Base-by-base conservation (phyloP, 495 filamentous ascomycete species). In the Delitschia confertaspora region DNA sequence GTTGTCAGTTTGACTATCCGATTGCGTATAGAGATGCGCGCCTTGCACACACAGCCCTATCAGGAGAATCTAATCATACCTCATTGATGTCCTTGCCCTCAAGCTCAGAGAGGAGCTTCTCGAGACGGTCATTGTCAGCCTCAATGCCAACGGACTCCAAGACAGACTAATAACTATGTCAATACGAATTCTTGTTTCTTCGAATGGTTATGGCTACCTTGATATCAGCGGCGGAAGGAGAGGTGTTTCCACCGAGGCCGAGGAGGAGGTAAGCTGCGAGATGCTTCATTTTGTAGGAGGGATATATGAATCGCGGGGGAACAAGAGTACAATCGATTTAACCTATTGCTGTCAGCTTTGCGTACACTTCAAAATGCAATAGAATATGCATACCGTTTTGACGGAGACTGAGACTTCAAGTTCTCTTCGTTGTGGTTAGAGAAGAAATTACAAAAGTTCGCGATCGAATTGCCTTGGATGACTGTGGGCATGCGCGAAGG, bases 241-340 rank as follows among this genome's bases (percentile, higher is more conserved):
- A 78, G 71, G 75, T 72, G 75, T 96, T 98, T 72, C 91, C 91
- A 63, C 76, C 91, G 56, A 96, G 79, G 73, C 72, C 71, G 69
- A 95, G 82, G 65, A 98, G 91, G 60, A 98, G 85, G 80, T 94
- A 98, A 63, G 91, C 88, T 65, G 91, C 93, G 72, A 98, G 83
- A 73, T 96, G 81, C 88, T 96, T 98, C 91, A 98, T 98, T 85
- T 80, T 89, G 72, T 38, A 20, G 18, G 42, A 24, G n/a, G 26
- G 34, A 69, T 49, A 41, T 58, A 36, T 62, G 47, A 61, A 25
- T 49, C 8, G 40, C 34, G 24, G 19, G 16, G 20, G 82, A 88
- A 88, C 83, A 78, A 63, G 83, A 88, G 83, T 80, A 70, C 84
- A 88, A 88, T 88, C 83, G 75, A 79, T 88, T 88, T 88, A 88